Conservation (phyloP, 116 monocot genomes). For the Posidonia oceanica region DNA sequence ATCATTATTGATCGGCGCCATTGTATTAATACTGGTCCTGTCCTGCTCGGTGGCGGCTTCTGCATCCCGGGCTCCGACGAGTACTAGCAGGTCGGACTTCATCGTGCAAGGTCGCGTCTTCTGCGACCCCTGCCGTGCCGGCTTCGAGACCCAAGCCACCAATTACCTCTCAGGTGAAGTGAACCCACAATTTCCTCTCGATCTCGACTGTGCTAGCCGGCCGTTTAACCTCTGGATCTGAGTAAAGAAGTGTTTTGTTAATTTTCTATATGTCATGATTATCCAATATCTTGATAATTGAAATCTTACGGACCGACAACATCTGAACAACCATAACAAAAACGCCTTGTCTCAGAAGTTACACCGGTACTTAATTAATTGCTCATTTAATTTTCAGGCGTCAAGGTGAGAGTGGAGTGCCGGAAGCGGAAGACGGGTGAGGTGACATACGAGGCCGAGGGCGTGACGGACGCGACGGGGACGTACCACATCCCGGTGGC, state of each 20-base stretch:
- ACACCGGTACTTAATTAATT: not conserved
- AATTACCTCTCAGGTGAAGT: slow-evolving; percentile 57
- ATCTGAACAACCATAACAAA: no score
- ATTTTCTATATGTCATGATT: no score
- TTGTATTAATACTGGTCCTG: not conserved
- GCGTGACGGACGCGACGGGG: slow-evolving; percentile 44
- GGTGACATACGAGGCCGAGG: slow-evolving; percentile 29
- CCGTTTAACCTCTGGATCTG: no score
- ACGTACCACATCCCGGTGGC: slow-evolving; percentile 44
- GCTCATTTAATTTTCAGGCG: slow-evolving; percentile 25
- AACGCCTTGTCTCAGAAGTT: no score
- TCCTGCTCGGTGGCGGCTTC: not conserved
- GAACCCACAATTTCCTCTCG: not conserved
- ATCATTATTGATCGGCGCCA: not conserved
- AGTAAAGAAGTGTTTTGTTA: no score
- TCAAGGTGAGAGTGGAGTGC: slow-evolving; percentile 55
- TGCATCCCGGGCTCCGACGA: not conserved
- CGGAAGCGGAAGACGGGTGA: slow-evolving; percentile 16
- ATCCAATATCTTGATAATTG: no score
- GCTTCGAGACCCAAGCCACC: slow-evolving; percentile 67
- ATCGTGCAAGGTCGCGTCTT: slow-evolving; percentile 49
- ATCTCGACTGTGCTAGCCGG: no score
- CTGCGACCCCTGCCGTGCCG: slow-evolving; percentile 61
- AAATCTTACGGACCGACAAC: no score
- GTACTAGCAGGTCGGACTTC: slow-evolving; percentile 14